These are phyloP conservation scores for Ophiosphaerella korrae DNA, from an alignment of 2,329 filamentous ascomycete genomes.

Conservation along the genomic window DNA sequence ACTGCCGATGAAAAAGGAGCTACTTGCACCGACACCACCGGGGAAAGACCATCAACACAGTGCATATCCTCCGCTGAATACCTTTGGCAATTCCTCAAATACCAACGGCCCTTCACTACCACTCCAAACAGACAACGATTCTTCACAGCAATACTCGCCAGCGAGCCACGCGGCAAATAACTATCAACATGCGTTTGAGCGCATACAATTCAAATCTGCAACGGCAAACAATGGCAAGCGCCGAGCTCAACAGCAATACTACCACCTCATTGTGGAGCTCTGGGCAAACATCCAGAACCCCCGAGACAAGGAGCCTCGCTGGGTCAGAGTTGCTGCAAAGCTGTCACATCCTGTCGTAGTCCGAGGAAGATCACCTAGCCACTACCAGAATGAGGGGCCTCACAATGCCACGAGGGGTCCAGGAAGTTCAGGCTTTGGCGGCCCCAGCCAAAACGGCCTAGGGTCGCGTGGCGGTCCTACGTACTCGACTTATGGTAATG, in stretches of 20 bases:
- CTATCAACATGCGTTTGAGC: slow-evolving; percentile 72
- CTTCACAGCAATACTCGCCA: slow-evolving; percentile 41
- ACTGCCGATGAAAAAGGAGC: slow-evolving; percentile 71
- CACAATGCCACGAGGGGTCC: slow-evolving; percentile 46
- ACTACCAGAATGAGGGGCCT: slow-evolving; percentile 55
- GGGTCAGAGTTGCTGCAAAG: slow-evolving; percentile 45
- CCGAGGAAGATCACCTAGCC: slow-evolving; percentile 48
- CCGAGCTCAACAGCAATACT: slow-evolving; percentile 88
- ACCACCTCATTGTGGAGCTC: slow-evolving; percentile 81
- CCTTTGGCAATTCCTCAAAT: slow-evolving; percentile 42
- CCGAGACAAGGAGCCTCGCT: slow-evolving; percentile 35
- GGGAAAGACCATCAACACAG: slow-evolving; percentile 52
- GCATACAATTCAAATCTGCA: slow-evolving; percentile 92
- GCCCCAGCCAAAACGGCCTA: slow-evolving; percentile 60
- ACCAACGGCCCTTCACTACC: slow-evolving; percentile 50
- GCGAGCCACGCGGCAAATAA: slow-evolving; percentile 40
- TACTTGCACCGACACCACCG: slow-evolving; percentile 69
- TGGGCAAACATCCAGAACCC: slow-evolving; percentile 45
- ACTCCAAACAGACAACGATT: slow-evolving; percentile 44
- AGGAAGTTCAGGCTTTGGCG: slow-evolving; percentile 38
- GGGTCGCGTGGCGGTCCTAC: slow-evolving; percentile 66
- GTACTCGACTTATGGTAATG: slow-evolving; percentile 41
- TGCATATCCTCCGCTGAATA: slow-evolving; percentile 45
- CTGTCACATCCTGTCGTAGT: slow-evolving; percentile 47
- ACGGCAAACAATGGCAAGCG: slow-evolving; percentile 94